Evolutionary conservation across 2,329 filamentous ascomycete genomes (phyloP), one percentile per base, ranked within the genome.

Genomic region (Pseudocercospora ulei): DNA sequence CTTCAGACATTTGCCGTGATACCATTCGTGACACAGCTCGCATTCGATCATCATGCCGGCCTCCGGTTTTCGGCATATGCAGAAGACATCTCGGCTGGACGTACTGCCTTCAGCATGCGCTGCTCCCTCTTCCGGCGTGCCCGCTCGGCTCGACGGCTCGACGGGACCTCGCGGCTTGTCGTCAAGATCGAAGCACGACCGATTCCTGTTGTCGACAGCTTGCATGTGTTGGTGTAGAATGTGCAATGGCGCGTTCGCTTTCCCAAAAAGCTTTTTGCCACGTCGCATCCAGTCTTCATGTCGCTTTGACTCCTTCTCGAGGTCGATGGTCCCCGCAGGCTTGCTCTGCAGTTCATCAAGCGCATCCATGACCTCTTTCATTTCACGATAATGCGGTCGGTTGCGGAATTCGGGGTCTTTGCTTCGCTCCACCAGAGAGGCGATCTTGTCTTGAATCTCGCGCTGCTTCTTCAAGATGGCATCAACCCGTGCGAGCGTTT

Each of bases 41-140:
- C 90, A 98, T 63, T 98, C 90, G 54, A 98, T 96, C 90, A 98
- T 98, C 81, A 96, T 92, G 35, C 90, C 90, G 23, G 88, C 86
- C 62, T 98, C 90, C 4, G 85, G 76, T 47, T 80, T 84, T 43
- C 90, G 78, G 64, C 90, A 98, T 51, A 98, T 94, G 62, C 90
- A 98, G 61, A 96, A 98, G 0, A 96, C 88, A 58, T 96, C 87
- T 65, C 77, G 57, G 68, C 62, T 68, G 30, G 65, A 67, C 24
- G 60, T 61, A 33, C 65, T 65, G 13, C 64, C 66, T 48, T 69
- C 66, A 1, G 63, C 59, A 34, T 63, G 71, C 16, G 49, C 46
- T 8, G 42, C 49, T 11, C 52, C 52, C 2, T 53, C 56, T 5
- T 65, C 64, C 3, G 79, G 78, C 18, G 70, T 77, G 18, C 82